Evolutionary conservation across 1,139 yeast genomes (phyloP).

Genomic region (Yamadazyma membranifaciens): DNA sequence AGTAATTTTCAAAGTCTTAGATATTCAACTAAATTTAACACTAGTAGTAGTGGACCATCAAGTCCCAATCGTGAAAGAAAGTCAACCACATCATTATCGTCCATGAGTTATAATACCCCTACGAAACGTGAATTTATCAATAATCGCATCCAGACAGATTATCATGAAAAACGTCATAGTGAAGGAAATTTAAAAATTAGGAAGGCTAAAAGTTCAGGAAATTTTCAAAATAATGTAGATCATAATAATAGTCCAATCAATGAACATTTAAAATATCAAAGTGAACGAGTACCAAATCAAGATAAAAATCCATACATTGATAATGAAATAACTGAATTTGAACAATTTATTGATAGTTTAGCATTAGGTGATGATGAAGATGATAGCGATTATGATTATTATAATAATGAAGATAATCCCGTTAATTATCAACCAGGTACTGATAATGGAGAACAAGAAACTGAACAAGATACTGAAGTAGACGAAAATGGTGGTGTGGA

Average conservation of each 20-base stretch:
- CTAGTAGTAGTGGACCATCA: constrained; percentile 1
- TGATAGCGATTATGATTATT: neutral
- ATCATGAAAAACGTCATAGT: constrained; percentile 7
- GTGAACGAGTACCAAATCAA: constrained; percentile 24
- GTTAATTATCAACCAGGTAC: neutral
- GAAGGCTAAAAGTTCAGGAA: constrained; percentile 38
- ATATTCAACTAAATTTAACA: neutral
- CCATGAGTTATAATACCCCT: constrained; percentile 17
- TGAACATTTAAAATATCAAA: constrained; percentile 20
- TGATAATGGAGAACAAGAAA: neutral
- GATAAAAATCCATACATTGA: constrained; percentile 30
- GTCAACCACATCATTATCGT: constrained; percentile 29
- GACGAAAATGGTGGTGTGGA: constrained; percentile 1
- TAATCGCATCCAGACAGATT: constrained; percentile 13
- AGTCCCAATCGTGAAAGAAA: constrained; percentile 16
- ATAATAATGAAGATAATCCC: neutral
- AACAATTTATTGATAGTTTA: neutral
- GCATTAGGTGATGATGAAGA: neutral
- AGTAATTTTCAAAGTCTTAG: constrained; percentile 19
- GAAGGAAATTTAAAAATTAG: constrained; percentile 18
- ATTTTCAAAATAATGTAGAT: constrained; percentile 19
- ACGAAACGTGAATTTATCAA: constrained; percentile 8
- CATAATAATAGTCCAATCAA: constrained; percentile 12
- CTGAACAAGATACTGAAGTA: neutral
- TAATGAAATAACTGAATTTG: constrained; percentile 1